Percentiles rank a stretch among this genome's conserved stretches.
These are phyloP conservation scores for Diphasiastrum complanatum DNA, from an alignment of 83 land plant species.

Conservation along the genomic window DNA sequence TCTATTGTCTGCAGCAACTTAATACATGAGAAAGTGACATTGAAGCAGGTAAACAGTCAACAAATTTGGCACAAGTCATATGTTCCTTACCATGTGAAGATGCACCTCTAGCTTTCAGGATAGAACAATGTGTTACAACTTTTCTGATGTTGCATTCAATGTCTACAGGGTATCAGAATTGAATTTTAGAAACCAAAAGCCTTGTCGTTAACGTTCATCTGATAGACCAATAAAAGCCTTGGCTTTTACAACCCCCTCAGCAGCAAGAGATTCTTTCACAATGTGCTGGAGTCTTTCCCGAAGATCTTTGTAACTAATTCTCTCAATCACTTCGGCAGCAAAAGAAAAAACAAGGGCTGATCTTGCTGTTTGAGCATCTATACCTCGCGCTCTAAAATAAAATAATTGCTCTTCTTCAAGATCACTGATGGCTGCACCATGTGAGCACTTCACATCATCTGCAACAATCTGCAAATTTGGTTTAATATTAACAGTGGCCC, in stretches of 20 bases:
- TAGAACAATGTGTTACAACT: too few relatives aligned
- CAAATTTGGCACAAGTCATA: too few relatives aligned
- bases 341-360: slow-evolving; percentile 6
- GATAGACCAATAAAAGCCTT: too few relatives aligned
- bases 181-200: too few relatives aligned
- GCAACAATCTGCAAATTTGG: slow-evolving; percentile 9
- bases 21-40: too few relatives aligned
- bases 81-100: too few relatives aligned
- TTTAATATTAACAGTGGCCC: slow-evolving; percentile 9
- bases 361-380: slow-evolving; percentile 2
- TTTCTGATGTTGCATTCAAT: too few relatives aligned
- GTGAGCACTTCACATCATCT: slow-evolving; percentile 12
- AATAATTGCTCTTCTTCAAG: slow-evolving; percentile 11
- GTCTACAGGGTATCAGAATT: too few relatives aligned
- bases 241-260: slow-evolving; percentile 1
- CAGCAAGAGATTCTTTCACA: not conserved
- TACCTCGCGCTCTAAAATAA: slow-evolving; percentile 12
- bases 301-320: not conserved
- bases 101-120: too few relatives aligned
- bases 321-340: slow-evolving; percentile 9
- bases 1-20: too few relatives aligned
- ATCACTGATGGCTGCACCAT: slow-evolving; percentile 14
- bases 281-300: not conserved
- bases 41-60: too few relatives aligned
- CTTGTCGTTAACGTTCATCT: too few relatives aligned